These are phyloP conservation scores for Parafenestella ontariensis DNA, from an alignment of 2,329 filamentous ascomycete species.

Conservation along the genomic window DNA sequence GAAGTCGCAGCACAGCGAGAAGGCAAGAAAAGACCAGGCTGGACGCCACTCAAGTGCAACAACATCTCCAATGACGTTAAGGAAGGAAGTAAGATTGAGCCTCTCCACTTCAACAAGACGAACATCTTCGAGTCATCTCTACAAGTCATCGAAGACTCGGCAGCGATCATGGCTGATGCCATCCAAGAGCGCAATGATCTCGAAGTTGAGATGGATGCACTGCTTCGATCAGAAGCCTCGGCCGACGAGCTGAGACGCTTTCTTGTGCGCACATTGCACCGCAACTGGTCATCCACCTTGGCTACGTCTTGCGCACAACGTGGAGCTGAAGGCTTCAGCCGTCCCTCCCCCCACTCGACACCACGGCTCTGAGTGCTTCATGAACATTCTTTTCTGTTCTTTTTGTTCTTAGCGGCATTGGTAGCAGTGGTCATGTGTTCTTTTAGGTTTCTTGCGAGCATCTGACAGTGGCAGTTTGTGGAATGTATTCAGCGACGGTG, in stretches of 20 bases:
- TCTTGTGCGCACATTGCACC: background rate
- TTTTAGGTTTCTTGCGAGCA: background rate
- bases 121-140: constrained; percentile 14
- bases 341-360: background rate
- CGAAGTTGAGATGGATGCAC: background rate
- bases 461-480: background rate
- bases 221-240: background rate
- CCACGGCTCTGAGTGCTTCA: background rate
- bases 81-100: constrained; percentile 11
- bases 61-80: constrained; percentile 25
- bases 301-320: background rate
- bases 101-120: constrained; percentile 21
- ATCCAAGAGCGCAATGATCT: background rate
- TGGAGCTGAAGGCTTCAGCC: constrained; percentile 1
- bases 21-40: constrained; percentile 12
- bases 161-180: constrained; percentile 4
- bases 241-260: background rate
- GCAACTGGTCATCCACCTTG: background rate
- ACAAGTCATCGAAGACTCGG: constrained; percentile 12
- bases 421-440: background rate
- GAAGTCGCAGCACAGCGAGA: constrained; percentile 10
- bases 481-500: background rate
- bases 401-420: background rate
- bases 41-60: constrained; percentile 27
- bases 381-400: background rate